Percentiles rank a stretch among this genome's conserved stretches.
phyloP scores from a whole-genome alignment of 169 alveolate species.

The Eimeria mitis region DNA sequence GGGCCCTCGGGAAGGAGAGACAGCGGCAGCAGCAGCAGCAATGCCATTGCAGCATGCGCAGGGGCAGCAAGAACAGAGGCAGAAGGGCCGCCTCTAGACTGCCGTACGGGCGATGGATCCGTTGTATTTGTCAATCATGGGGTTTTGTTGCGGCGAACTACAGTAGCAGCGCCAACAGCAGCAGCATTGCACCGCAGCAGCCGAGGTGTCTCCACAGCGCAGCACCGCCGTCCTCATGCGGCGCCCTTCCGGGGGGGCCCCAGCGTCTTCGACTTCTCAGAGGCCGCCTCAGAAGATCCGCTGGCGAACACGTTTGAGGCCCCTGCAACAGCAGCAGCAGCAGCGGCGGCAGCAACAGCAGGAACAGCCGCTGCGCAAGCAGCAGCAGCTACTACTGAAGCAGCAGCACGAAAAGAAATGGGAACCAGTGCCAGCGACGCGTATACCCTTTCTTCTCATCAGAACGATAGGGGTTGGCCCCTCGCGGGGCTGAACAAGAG shows the following conservation, averaged over 20 bases:
- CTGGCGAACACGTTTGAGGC: not conserved
- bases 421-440: not conserved
- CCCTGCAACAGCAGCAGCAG: not conserved
- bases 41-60: not conserved
- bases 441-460: not conserved
- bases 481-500: not conserved
- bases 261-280: slow-evolving; percentile 37
- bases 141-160: not conserved
- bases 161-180: not conserved
- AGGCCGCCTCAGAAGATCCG: not conserved
- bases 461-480: not conserved
- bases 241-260: slow-evolving; percentile 27
- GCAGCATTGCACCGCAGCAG: not conserved
- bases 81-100: not conserved
- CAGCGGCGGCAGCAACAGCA: not conserved
- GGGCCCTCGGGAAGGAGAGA: not conserved
- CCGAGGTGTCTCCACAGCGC: not conserved
- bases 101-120: not conserved
- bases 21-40: not conserved
- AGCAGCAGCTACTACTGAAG: not conserved
- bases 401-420: not conserved
- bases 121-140: not conserved
- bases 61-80: not conserved
- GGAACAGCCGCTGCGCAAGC: not conserved
- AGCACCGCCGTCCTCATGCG: not conserved